phyloP scores from a whole-genome alignment of 768 basidiomycete species.

The Boletus tylopilopsis region DNA sequence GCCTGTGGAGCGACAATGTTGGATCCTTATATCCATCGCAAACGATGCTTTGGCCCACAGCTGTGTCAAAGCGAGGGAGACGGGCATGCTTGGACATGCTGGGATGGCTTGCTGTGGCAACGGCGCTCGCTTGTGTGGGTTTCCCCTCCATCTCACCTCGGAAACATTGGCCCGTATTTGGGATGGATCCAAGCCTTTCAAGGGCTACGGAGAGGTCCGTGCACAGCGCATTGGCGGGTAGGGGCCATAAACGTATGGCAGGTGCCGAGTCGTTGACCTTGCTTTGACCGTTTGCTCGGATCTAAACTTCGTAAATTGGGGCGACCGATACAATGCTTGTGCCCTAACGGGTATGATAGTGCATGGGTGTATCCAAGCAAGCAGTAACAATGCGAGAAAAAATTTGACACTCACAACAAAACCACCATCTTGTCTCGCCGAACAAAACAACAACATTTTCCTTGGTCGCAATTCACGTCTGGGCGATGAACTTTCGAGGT shows the following conservation, averaged over 20 bases:
- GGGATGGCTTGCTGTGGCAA: conserved; percentile 10
- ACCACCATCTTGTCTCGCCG: no score
- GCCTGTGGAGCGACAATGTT: background rate
- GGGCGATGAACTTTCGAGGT: no score
- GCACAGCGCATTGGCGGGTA: background rate
- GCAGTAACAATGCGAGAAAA: no score
- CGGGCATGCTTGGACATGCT: conserved; percentile 15
- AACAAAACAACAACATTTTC: no score
- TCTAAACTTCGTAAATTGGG: background rate
- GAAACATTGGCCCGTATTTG: conserved; percentile 1
- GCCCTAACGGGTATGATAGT: no score
- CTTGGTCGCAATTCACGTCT: no score
- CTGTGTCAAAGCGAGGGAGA: conserved; percentile 14
- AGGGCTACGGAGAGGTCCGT: background rate
- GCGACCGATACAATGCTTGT: background rate
- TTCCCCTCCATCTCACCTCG: conserved; percentile 15
- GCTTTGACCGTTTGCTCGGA: conserved; percentile 15
- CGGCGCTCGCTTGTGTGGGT: conserved; percentile 4
- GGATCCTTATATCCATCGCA: conserved; percentile 11
- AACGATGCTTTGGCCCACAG: conserved; percentile 2
- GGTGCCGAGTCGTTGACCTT: conserved; percentile 13
- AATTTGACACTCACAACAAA: no score
- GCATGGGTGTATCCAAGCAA: no score
- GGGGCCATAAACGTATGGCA: conserved; percentile 1
- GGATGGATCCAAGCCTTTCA: conserved; percentile 1